A percentile compares a stretch with the other conserved stretches of the same genome.
Conservation (phyloP, 2,329 filamentous ascomycete genomes). For the Penicillium brevicompactum region DNA sequence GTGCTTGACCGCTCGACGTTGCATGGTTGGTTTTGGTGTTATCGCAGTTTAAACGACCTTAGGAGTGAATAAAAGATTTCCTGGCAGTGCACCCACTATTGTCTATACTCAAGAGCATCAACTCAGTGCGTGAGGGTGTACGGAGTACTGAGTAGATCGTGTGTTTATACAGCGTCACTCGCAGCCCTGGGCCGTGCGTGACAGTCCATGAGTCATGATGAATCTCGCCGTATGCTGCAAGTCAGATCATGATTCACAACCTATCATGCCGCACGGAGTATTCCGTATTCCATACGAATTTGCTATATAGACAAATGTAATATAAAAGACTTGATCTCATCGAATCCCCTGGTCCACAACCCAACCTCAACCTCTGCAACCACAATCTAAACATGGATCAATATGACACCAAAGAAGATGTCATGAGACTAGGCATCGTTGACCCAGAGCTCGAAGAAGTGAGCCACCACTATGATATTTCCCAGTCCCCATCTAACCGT, state of each 20-base stretch:
- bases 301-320: background rate
- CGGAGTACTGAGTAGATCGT: background rate
- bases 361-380: background rate
- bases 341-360: background rate
- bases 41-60: constrained; percentile 3
- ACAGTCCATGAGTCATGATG: background rate
- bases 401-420: constrained; percentile 6
- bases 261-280: background rate
- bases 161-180: background rate
- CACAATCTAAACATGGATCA: constrained; percentile 1
- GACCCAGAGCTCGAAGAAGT: constrained; percentile 10
- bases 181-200: background rate
- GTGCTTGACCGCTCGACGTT: constrained; percentile 5
- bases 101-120: background rate
- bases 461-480: background rate
- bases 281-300: background rate
- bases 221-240: background rate
- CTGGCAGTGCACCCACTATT: background rate
- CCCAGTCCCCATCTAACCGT: background rate
- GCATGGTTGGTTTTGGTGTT: constrained; percentile 9
- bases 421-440: constrained; percentile 7
- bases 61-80: background rate
- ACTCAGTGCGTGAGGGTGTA: background rate
- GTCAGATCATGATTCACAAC: background rate
- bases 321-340: background rate